Evolutionary conservation across 2,329 filamentous ascomycete genomes (phyloP), one percentile per base, ranked within the genome.

Genomic region (Zasmidium cellare): DNA sequence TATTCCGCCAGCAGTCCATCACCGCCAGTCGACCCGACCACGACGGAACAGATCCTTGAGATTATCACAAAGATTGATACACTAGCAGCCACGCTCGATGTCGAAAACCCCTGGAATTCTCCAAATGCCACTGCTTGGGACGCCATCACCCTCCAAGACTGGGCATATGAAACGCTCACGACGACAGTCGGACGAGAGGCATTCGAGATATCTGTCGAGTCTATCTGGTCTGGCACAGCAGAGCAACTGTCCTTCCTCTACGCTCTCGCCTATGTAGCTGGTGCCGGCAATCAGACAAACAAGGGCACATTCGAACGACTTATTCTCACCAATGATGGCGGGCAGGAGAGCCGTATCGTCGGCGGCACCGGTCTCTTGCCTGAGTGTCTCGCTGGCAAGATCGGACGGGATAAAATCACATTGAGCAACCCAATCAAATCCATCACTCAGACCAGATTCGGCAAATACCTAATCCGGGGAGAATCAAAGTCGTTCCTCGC

Each of bases 201-300:
- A 16, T 50, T 56, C 20, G 46, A 50, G 24, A 45, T 50, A 5
- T 22, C 20, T 25, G 53, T 56, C 1, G 53, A 55, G 16, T 48
- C 53, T 16, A 49, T 55, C 22, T 55, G 53, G 53, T 62, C 55
- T 44, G 56, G 53, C 11, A 54, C 46, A 23, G 38, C 59, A 18
- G 35, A 51, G 3, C 56, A 63, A 22, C 47, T 61, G 2, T 63
- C 61, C 1, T 45, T 62, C 9, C 54, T 63, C 18, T 63, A 63
- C 28, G 56, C 55, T 9, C 48, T 63, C 3, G 51, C 58, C 1
- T 64, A 66, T 48, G 52, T 65, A 14, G 59, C 59, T n/a, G 51
- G 53, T 18, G 62, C 62, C 3, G 60, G 60, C 18, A 64, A 65
- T 51, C 48, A 41, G 12, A 65, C 53, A 22, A 45, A 54, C 2